A percentile compares a stretch with the other conserved stretches of the same genome.
Evolutionary conservation across 1,139 yeast genomes (phyloP).

Genomic region (Diutina neorugosa): DNA sequence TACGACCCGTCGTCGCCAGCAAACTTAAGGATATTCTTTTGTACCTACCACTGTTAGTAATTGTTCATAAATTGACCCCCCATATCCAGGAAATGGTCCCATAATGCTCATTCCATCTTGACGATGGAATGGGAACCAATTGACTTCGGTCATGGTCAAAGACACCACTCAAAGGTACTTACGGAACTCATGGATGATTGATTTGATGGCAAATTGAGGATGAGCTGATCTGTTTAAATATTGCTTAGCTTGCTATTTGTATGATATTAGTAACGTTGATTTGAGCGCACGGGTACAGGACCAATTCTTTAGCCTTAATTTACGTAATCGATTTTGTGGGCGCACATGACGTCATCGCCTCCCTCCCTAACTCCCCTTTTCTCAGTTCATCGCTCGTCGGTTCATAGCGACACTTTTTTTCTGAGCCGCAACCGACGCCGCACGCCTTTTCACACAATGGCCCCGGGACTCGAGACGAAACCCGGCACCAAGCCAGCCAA

Average conservation of each 20-base stretch:
- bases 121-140: background rate
- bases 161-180: background rate
- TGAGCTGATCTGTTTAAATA: background rate
- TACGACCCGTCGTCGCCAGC: conserved; percentile 43
- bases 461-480: background rate
- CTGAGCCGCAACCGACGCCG: conserved; percentile 2
- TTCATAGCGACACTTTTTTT: background rate
- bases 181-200: background rate
- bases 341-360: background rate
- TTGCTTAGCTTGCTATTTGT: background rate
- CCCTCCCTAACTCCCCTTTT: background rate
- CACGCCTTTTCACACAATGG: conserved; percentile 2
- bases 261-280: background rate
- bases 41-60: background rate
- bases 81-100: too few species aligned
- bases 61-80: background rate
- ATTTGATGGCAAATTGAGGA: background rate
- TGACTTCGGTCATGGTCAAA: too few species aligned
- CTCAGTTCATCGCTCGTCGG: background rate
- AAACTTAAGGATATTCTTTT: conserved; percentile 26
- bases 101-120: background rate
- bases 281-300: background rate
- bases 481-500: background rate
- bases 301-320: background rate
- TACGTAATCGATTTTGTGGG: background rate